Evolutionary conservation across 73 alveolate species (phyloP).

Genomic region (Uronychia binucleata): DNA sequence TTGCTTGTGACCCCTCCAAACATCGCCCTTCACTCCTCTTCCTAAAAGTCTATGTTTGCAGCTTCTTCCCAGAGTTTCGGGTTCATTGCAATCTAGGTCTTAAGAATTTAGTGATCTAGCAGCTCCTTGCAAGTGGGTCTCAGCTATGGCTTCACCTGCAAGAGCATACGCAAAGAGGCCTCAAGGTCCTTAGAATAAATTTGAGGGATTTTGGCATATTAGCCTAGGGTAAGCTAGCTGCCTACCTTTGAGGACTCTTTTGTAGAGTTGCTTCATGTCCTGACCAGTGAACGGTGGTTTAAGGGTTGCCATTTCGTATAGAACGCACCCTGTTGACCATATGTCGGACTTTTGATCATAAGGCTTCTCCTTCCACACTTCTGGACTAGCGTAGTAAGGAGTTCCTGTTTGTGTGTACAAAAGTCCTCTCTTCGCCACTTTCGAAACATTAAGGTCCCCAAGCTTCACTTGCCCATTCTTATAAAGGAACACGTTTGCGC

Average conservation of each 20-base stretch:
- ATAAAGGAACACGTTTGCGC: conserved; percentile 46
- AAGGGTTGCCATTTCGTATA: conserved; percentile 89
- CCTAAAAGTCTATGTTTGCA: not conserved
- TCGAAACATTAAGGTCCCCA: conserved; percentile 46
- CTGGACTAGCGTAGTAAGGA: conserved; percentile 63
- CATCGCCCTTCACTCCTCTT: not conserved
- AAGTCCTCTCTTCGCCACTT: conserved; percentile 41
- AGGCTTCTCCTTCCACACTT: conserved; percentile 95
- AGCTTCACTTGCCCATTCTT: conserved; percentile 30
- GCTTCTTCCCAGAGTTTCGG: not conserved
- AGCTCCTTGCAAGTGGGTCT: conserved; percentile 72
- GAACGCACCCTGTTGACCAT: conserved; percentile 93
- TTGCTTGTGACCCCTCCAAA: not conserved
- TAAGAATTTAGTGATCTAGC: not conserved
- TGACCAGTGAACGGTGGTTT: conserved; percentile 90
- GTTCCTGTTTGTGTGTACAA: conserved; percentile 43
- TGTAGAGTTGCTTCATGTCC: conserved; percentile 79
- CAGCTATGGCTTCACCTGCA: conserved; percentile 64
- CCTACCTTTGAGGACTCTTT: conserved; percentile 84
- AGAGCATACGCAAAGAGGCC: conserved; percentile 31
- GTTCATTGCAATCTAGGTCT: not conserved
- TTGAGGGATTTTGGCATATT: conserved; percentile 43
- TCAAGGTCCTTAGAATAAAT: conserved; percentile 59
- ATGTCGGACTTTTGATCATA: conserved; percentile 92
- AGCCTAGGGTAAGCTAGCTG: conserved; percentile 71